A percentile compares a stretch with the other conserved stretches of the same genome.
phyloP scores from a whole-genome alignment of 805 yeast genomes.

The Lachancea sp. region DNA sequence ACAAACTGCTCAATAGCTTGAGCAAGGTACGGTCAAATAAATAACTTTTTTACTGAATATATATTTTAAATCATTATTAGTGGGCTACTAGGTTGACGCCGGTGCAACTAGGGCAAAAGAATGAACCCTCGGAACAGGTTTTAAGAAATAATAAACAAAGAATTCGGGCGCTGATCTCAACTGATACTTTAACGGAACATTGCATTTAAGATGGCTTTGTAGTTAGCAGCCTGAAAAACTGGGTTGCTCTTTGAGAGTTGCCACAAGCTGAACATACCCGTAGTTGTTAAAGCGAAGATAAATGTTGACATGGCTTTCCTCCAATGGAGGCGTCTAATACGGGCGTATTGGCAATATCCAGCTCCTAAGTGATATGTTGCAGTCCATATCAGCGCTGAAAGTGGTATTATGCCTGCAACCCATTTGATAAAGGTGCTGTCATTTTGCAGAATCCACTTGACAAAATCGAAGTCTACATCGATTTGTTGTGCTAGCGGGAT shows the following conservation, averaged over 20 bases:
- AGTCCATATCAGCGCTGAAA: conserved; percentile 16
- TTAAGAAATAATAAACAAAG: too few species aligned
- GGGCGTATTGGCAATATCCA: conserved; percentile 21
- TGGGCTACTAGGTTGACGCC: too few species aligned
- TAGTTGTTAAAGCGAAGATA: conserved; percentile 11
- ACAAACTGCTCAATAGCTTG: conserved; percentile 61
- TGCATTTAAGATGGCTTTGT: conserved; percentile 2
- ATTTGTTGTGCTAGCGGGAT: conserved; percentile 14
- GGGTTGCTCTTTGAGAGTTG: conserved; percentile 12
- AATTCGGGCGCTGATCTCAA: neutral
- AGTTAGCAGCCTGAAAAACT: conserved; percentile 3
- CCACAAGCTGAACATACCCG: conserved; percentile 18
- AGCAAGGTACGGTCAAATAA: conserved; percentile 55
- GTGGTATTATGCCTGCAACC: conserved; percentile 21
- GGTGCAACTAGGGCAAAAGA: too few species aligned
- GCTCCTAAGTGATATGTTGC: conserved; percentile 24
- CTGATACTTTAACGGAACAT: neutral
- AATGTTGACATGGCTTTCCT: conserved; percentile 19
- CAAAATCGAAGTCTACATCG: conserved; percentile 20
- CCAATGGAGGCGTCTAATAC: conserved; percentile 14
- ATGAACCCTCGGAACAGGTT: too few species aligned
- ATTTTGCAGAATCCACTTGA: conserved; percentile 23
- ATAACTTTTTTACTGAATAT: too few species aligned
- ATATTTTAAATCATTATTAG: too few species aligned
- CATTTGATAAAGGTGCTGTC: conserved; percentile 15